These are phyloP conservation scores for Pythium phragmiticola DNA, from an alignment of 352 stramenopile species.

Conservation along the genomic window DNA sequence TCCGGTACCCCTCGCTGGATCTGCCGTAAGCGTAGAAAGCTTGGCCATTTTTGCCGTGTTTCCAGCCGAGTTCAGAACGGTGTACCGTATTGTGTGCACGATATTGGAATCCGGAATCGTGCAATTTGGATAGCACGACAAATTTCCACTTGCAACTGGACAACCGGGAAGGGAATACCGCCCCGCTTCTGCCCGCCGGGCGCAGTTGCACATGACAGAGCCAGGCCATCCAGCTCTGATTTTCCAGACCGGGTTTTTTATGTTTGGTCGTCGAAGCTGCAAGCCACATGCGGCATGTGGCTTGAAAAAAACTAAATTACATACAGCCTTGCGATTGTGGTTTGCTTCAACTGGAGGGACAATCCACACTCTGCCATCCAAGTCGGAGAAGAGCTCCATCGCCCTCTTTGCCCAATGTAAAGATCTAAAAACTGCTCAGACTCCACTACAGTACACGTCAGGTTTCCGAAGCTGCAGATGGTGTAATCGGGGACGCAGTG, in stretches of 20 bases:
- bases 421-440: not conserved
- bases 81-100: too few species aligned
- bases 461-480: too few species aligned
- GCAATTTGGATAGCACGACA: not conserved
- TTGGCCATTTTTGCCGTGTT: too few species aligned
- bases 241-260: constrained; percentile 16
- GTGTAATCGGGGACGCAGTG: not conserved
- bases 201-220: constrained; percentile 20
- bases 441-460: too few species aligned
- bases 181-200: constrained; percentile 7
- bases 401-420: not conserved
- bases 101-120: not conserved
- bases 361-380: too few species aligned
- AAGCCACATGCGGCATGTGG: too few species aligned
- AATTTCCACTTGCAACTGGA: constrained; percentile 5
- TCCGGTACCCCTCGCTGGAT: not conserved
- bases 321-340: constrained; percentile 3
- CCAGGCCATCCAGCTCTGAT: constrained; percentile 18
- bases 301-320: too few species aligned
- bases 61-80: too few species aligned
- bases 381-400: too few species aligned
- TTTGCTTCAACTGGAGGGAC: not conserved
- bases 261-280: constrained; percentile 2
- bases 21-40: too few species aligned
- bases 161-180: constrained; percentile 14